Evolutionary conservation across 2,329 filamentous ascomycete genomes (phyloP).

Genomic region (Exutisphaerella laricina): DNA sequence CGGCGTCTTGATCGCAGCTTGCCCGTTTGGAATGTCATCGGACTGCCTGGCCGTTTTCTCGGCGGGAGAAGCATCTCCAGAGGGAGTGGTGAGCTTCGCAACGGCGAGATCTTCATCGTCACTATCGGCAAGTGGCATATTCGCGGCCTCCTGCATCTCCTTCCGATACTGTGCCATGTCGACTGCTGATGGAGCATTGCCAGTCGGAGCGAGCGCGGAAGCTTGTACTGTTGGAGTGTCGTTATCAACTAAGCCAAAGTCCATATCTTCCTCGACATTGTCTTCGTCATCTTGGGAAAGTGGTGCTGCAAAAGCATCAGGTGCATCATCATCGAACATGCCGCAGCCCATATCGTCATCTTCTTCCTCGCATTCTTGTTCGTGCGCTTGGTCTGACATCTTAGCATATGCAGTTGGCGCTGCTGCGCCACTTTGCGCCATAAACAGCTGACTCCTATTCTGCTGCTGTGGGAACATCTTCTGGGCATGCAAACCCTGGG

Average conservation of each 20-base stretch:
- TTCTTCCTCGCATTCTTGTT: slow-evolving; percentile 10
- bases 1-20: background rate
- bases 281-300: slow-evolving; percentile 9
- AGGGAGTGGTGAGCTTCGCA: too few species aligned
- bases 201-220: background rate
- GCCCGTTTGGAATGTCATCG: background rate
- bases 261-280: slow-evolving; percentile 19
- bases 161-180: background rate
- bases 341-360: slow-evolving; percentile 21
- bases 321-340: slow-evolving; percentile 14
- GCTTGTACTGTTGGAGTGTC: slow-evolving; percentile 2
- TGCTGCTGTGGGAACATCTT: too few species aligned
- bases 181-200: background rate
- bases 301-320: background rate
- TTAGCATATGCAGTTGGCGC: too few species aligned
- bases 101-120: background rate
- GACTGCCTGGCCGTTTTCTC: background rate
- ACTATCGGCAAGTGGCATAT: background rate
- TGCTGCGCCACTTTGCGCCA: too few species aligned
- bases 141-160: background rate
- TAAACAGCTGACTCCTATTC: background rate
- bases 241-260: slow-evolving; percentile 17
- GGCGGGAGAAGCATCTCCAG: too few species aligned
- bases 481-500: too few species aligned
- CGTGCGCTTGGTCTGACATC: too few species aligned